Base-by-base conservation (phyloP, 768 basidiomycete species). In the Crassisporium funariophilum region DNA sequence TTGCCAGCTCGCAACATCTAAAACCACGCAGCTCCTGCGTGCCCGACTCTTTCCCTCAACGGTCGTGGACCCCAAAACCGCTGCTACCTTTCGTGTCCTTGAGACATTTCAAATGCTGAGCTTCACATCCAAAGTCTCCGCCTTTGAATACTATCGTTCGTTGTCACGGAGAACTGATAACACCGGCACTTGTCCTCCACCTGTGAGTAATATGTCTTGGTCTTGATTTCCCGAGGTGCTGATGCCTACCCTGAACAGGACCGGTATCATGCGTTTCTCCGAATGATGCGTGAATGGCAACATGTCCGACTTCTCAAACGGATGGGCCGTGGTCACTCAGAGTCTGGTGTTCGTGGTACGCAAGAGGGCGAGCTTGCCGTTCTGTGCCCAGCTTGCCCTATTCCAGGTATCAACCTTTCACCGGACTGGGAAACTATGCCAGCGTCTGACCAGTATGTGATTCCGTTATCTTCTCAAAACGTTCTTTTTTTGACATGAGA, bases 21-120 rank as follows among this genome's bases (percentile, higher is more conserved):
- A 40, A 29, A 29, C n/a, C 11, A 47, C 11, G 27, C 71, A 76
- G 35, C 60, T 76, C 0, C 57, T 75, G 0, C 60, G 64, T 20
- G 21, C 47, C 0, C 46, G 57, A 0, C 49, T 60, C 19, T 75
- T 53, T 33, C 71, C 71, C 0, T 62, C 67, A 0, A 71, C 67
- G 0, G 27, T 44, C 1, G 16, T 22, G 1, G 47, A 60, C 7
- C 71, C 72, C 0, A 35, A 50, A 10, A 63, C 67, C 0, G 67
- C 58, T 0, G 58, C 62, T 2, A 72, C 67, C 0, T 67, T 72
- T 36, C 24, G 33, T 0, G 47, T 64, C 4, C 56, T 73, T 0
- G 42, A 63, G 9, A 38, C 47, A 2, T 71, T 69, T 34, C 71
- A 75, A 13, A 15, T 66, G 2, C 45, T 68, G 2, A 58, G 59